A percentile compares a stretch with the other conserved stretches of the same genome.
Conservation (phyloP, 164 flowering plant species). For the Chloranthus sessilifolius region DNA sequence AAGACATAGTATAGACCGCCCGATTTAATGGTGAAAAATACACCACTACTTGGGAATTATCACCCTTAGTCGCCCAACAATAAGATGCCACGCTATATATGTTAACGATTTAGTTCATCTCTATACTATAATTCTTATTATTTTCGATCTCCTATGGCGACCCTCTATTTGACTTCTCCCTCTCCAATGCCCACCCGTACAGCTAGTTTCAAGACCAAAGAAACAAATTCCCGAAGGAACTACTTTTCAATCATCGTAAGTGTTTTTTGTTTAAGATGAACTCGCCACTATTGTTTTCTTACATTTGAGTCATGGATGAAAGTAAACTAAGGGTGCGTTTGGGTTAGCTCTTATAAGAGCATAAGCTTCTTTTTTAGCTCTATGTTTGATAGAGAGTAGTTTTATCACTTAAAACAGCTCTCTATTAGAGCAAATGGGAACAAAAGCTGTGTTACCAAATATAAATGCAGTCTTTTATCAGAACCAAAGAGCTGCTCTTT, state of each 20-base stretch:
- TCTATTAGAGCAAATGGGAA: not conserved
- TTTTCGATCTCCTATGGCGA: slow-evolving; percentile 18
- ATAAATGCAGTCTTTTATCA: too few species aligned
- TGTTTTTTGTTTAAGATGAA: too few species aligned
- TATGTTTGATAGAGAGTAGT: too few species aligned
- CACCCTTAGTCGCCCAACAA: slow-evolving; percentile 3
- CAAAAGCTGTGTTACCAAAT: too few species aligned
- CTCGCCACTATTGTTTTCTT: too few species aligned
- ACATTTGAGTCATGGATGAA: not conserved
- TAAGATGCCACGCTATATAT: slow-evolving; percentile 3
- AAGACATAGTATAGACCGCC: slow-evolving; percentile 13
- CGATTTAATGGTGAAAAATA: not conserved
- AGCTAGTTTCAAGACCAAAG: slow-evolving; percentile 3
- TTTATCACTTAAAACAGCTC: too few species aligned
- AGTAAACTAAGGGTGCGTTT: too few species aligned
- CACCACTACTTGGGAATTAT: slow-evolving; percentile 9
- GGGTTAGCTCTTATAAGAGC: too few species aligned
- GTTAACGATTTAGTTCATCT: not conserved
- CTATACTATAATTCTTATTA: too few species aligned
- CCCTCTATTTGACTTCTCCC: slow-evolving; percentile 20
- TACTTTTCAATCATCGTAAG: slow-evolving; percentile 17
- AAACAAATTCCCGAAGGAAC: not conserved
- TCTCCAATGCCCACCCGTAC: slow-evolving; percentile 22
- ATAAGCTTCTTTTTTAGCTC: too few species aligned
- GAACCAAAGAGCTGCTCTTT: too few species aligned